These are phyloP conservation scores for Aethionema arabicum DNA, from an alignment of 345 rosid genomes.

Conservation along the genomic window DNA sequence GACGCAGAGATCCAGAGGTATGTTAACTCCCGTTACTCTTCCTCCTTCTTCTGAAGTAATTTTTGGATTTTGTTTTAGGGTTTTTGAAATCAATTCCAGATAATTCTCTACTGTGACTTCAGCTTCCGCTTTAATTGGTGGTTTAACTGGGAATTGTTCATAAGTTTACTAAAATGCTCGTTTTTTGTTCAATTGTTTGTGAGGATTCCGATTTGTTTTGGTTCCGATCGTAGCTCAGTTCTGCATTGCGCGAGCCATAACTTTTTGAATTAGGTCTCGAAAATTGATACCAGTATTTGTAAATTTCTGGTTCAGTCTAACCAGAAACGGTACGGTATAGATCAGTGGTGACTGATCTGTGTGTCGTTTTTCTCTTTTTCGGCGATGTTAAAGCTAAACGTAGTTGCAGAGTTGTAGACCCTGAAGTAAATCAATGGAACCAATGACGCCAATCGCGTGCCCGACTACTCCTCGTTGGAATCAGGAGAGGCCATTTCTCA, in stretches of 20 bases:
- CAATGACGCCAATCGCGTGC: conserved; percentile 41
- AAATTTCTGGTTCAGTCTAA: conserved; percentile 5
- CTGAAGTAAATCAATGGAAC: conserved; percentile 40
- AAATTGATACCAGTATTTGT: conserved; percentile 4
- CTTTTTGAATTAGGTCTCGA: conserved; percentile 9
- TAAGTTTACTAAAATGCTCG: not conserved
- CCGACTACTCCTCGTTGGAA: conserved; percentile 95
- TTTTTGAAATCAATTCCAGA: conserved; percentile 6
- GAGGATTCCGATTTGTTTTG: not conserved
- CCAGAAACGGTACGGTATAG: conserved; percentile 3
- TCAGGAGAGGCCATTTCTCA: conserved; percentile 84
- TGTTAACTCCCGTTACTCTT: conserved; percentile 1
- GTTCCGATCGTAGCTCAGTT: not conserved
- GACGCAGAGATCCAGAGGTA: conserved; percentile 14
- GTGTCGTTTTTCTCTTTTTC: not conserved
- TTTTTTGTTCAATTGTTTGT: not conserved
- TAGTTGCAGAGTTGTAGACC: conserved; percentile 19
- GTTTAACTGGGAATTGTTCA: not conserved
- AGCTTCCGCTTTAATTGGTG: not conserved
- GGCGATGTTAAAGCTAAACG: too few relatives aligned
- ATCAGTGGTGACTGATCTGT: not conserved
- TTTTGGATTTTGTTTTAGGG: not conserved
- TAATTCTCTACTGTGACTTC: not conserved
- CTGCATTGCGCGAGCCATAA: conserved; percentile 18
- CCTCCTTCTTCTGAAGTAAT: not conserved